These are phyloP conservation scores for Azolla pinnata DNA, from an alignment of 75 land plant species.

Conservation along the genomic window DNA sequence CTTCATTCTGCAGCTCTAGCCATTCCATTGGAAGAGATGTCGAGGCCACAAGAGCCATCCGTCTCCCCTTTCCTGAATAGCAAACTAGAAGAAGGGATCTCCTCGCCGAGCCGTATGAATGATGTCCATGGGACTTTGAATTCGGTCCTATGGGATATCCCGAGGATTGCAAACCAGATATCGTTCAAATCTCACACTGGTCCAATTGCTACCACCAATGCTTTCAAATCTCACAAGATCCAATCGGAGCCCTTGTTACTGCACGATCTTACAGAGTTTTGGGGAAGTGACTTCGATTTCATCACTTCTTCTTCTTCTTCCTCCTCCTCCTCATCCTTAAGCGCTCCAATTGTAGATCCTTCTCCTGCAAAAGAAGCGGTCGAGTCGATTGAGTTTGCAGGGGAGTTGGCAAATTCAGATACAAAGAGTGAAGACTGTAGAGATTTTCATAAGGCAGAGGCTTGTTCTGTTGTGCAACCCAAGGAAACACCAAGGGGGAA, in stretches of 20 bases:
- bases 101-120: neutral
- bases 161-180: neutral
- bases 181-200: neutral
- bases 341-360: neutral
- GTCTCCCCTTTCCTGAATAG: neutral
- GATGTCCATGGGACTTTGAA: conserved; percentile 1
- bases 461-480: no score
- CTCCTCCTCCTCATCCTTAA: neutral
- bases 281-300: neutral
- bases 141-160: neutral
- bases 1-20: conserved; percentile 1
- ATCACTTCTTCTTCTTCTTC: no score
- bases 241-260: no score
- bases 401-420: no score
- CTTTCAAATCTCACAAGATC: no score
- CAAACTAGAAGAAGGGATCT: neutral
- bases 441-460: no score
- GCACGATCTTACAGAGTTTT: neutral
- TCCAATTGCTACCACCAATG: neutral
- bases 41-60: neutral
- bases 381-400: no score
- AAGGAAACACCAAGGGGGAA: neutral
- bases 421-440: no score
- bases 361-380: no score
- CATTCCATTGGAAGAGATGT: neutral